Evolutionary conservation across 1,139 yeast genomes (phyloP).

Genomic region (Pichia sp.): DNA sequence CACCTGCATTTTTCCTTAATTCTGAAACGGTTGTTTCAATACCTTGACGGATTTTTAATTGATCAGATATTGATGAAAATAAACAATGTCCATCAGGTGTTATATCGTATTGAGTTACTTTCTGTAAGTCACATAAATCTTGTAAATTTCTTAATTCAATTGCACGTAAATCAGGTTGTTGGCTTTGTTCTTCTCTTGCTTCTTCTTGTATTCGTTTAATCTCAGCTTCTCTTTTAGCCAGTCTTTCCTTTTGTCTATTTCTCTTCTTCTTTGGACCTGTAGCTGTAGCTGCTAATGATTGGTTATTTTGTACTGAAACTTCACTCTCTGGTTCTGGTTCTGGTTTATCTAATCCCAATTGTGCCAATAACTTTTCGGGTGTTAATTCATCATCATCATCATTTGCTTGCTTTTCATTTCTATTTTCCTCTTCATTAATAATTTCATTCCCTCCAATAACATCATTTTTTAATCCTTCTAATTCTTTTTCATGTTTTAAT

Average conservation of each 20-base stretch:
- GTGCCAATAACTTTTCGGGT: conserved; percentile 60
- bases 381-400: conserved; percentile 40
- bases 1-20: conserved; percentile 60
- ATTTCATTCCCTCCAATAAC: conserved; percentile 15
- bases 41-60: conserved; percentile 48
- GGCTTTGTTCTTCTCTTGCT: conserved; percentile 65
- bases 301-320: conserved; percentile 6
- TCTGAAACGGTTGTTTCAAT: conserved; percentile 40
- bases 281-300: too few species aligned
- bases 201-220: conserved; percentile 55
- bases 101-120: conserved; percentile 55
- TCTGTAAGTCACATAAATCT: conserved; percentile 41
- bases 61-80: conserved; percentile 81
- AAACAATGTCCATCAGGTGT: conserved; percentile 93
- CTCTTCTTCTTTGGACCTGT: conserved; percentile 37
- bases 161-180: conserved; percentile 58
- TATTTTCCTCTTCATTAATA: conserved; percentile 6
- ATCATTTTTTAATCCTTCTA: conserved; percentile 27
- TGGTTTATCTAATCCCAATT: conserved; percentile 34
- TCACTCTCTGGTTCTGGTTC: conserved; percentile 5
- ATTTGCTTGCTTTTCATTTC: not conserved
- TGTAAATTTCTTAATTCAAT: conserved; percentile 65
- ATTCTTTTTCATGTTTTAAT: conserved; percentile 47
- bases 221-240: conserved; percentile 71
- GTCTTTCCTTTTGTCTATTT: conserved; percentile 78